These are phyloP conservation scores for Grammothele lineata DNA, from an alignment of 768 basidiomycete genomes.

Conservation along the genomic window DNA sequence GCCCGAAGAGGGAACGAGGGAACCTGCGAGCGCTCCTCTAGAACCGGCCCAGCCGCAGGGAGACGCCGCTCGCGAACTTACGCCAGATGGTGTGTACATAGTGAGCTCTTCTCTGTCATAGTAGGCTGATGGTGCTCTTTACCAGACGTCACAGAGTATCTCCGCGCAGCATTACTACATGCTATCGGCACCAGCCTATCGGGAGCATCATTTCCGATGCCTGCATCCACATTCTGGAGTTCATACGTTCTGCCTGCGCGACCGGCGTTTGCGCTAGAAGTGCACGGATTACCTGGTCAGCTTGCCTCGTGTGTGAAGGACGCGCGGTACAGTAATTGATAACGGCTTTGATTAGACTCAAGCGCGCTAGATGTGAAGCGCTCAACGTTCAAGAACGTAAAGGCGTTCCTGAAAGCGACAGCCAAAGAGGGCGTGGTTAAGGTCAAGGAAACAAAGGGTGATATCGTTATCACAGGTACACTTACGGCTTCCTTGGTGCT, in stretches of 20 bases:
- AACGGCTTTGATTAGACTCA: slow-evolving; percentile 20
- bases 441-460: slow-evolving; percentile 55
- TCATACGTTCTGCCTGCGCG: slow-evolving; percentile 73
- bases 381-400: slow-evolving; percentile 76
- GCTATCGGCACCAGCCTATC: slow-evolving; percentile 50
- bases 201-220: slow-evolving; percentile 62
- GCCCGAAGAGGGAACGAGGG: no score
- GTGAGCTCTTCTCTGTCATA: not conserved
- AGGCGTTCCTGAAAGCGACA: slow-evolving; percentile 70
- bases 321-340: no score
- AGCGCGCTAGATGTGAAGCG: slow-evolving; percentile 67
- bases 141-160: slow-evolving; percentile 51
- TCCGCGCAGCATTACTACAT: slow-evolving; percentile 63
- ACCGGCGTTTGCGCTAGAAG: slow-evolving; percentile 52
- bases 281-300: slow-evolving; percentile 17
- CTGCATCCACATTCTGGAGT: slow-evolving; percentile 73
- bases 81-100: slow-evolving; percentile 23
- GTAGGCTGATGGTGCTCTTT: no score
- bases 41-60: no score
- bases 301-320: slow-evolving; percentile 11
- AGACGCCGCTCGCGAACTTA: slow-evolving; percentile 3
- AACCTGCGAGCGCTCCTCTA: no score
- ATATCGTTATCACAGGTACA: slow-evolving; percentile 42
- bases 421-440: slow-evolving; percentile 74
- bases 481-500: not conserved